Percentiles rank a stretch among this genome's conserved stretches.
Conservation (phyloP, 371 early-diverging fungal species). For the Saksenaea vasiformis region DNA sequence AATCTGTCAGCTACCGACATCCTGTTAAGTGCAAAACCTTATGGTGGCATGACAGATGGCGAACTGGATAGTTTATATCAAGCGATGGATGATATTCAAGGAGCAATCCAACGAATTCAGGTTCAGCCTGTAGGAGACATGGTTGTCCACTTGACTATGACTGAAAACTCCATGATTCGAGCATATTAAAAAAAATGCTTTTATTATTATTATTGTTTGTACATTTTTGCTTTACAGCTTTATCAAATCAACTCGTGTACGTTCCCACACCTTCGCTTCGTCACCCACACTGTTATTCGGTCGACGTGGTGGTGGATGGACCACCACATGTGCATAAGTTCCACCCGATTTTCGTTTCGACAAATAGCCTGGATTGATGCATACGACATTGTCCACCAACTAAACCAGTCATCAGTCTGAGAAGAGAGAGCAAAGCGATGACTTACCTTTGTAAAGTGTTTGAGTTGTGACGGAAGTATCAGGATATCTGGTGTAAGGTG, state of each 20-base stretch:
- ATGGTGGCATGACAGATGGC: conserved; percentile 22
- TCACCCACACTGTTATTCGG: conserved; percentile 17
- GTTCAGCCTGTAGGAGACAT: conserved; percentile 52
- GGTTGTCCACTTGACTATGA: conserved; percentile 51
- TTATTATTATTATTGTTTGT: background rate
- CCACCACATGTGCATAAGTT: conserved; percentile 71
- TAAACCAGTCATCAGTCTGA: conserved; percentile 5
- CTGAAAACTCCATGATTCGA: conserved; percentile 15
- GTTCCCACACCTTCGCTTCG: conserved; percentile 35
- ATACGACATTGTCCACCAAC: conserved; percentile 65
- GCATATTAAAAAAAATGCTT: conserved; percentile 5
- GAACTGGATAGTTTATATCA: conserved; percentile 41
- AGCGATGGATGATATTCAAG: conserved; percentile 45
- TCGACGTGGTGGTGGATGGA: conserved; percentile 58
- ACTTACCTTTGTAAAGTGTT: conserved; percentile 60
- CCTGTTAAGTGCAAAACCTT: conserved; percentile 20
- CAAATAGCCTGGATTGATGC: conserved; percentile 82
- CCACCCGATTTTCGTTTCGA: conserved; percentile 69
- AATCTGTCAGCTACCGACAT: conserved; percentile 12
- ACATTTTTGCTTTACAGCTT: conserved; percentile 47
- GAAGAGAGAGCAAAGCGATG: background rate
- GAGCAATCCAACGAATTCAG: conserved; percentile 43
- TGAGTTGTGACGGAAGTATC: conserved; percentile 72
- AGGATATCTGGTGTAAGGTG: conserved; percentile 78
- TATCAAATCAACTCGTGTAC: conserved; percentile 64